phyloP scores from a whole-genome alignment of 371 early-diverging fungal species.

The Circinella minor region DNA sequence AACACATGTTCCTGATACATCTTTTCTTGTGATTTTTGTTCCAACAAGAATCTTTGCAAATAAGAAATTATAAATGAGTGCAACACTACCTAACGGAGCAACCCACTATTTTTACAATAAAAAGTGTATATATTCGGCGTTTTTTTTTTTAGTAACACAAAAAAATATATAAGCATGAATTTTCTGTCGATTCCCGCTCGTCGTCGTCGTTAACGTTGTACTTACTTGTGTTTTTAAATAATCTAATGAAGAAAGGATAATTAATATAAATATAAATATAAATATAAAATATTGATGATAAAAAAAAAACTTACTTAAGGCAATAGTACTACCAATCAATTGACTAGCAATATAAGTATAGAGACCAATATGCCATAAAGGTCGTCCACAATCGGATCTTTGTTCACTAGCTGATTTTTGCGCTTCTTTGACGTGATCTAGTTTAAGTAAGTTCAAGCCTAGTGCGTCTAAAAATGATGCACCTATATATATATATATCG shows the following conservation, averaged over 20 bases:
- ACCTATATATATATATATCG: conserved; percentile 21
- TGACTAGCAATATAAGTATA: conserved; percentile 70
- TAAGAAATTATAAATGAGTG: conserved; percentile 73
- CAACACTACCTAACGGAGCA: conserved; percentile 72
- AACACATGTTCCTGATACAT: conserved; percentile 69
- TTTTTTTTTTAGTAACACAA: conserved; percentile 19
- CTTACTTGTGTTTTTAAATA: conserved; percentile 69
- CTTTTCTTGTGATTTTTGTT: conserved; percentile 66
- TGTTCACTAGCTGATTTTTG: conserved; percentile 43
- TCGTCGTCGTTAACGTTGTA: too few relatives aligned
- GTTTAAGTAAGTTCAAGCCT: conserved; percentile 68
- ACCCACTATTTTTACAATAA: conserved; percentile 53
- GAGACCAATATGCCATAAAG: conserved; percentile 72
- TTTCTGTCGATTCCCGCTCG: neutral
- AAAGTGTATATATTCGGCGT: neutral
- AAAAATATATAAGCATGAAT: conserved; percentile 6
- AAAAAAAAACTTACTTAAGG: conserved; percentile 54
- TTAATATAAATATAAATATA: neutral
- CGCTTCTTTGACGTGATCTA: conserved; percentile 71
- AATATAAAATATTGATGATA: conserved; percentile 1
- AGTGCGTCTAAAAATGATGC: conserved; percentile 75
- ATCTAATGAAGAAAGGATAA: conserved; percentile 40
- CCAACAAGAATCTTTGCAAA: conserved; percentile 74
- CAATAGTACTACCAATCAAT: conserved; percentile 70
- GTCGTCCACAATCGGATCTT: conserved; percentile 67